phyloP scores from a whole-genome alignment of 306 rosid species.

The Albizia julibrissin region DNA sequence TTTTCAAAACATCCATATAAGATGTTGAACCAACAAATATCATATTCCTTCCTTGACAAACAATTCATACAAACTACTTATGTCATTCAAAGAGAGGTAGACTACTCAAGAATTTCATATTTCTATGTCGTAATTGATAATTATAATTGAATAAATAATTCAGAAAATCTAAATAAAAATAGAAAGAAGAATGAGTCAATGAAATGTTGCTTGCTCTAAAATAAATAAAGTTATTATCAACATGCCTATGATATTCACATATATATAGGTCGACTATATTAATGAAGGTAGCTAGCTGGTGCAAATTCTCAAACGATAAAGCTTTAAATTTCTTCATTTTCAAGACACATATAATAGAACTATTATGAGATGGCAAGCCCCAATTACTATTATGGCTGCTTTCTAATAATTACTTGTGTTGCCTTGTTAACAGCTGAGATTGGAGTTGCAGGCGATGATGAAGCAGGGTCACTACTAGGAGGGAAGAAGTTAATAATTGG shows the following conservation, averaged over 20 bases:
- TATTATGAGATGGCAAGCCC: not conserved
- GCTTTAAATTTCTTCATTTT: not conserved
- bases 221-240: not conserved
- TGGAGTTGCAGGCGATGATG: not conserved
- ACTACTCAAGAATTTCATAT: too few relatives aligned
- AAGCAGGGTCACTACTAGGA: not conserved
- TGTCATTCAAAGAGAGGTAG: too few relatives aligned
- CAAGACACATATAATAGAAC: not conserved
- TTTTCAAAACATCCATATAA: not conserved
- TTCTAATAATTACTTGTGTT: not conserved
- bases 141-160: too few relatives aligned
- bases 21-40: too few relatives aligned
- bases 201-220: too few relatives aligned
- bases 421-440: not conserved
- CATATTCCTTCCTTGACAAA: not conserved
- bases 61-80: not conserved
- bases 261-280: not conserved
- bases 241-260: not conserved
- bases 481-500: slow-evolving; percentile 25
- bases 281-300: not conserved
- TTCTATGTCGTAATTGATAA: too few relatives aligned
- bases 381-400: not conserved
- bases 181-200: too few relatives aligned
- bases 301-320: not conserved
- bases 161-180: too few relatives aligned